Conservation (phyloP, 352 stramenopile genomes). For the Phytophthora aleatoria region DNA sequence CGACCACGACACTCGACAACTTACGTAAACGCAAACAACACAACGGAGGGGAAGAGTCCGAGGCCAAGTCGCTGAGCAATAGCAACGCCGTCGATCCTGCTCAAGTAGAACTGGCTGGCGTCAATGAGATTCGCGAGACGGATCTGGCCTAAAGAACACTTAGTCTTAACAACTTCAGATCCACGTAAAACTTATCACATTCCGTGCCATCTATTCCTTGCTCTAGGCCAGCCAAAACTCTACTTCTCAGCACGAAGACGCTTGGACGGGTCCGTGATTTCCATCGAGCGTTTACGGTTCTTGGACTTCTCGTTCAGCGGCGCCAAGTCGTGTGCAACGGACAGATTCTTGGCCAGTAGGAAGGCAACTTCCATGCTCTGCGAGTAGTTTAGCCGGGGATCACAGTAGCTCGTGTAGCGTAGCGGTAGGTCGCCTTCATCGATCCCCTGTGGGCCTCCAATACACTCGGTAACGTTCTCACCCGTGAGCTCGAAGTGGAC, state of each 20-base stretch:
- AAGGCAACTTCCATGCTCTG: constrained; percentile 99
- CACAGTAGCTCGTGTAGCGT: constrained; percentile 97
- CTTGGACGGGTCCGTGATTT: constrained; percentile 50
- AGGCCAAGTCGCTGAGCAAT: constrained; percentile 15
- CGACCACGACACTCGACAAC: constrained; percentile 36
- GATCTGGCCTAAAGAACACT: constrained; percentile 17
- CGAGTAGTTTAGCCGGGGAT: constrained; percentile 98
- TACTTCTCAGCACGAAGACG: constrained; percentile 40
- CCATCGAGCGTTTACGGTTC: constrained; percentile 64
- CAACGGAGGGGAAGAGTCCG: constrained; percentile 9
- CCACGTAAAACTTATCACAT: constrained; percentile 11
- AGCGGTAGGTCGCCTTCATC: constrained; percentile 92
- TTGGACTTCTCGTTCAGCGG: constrained; percentile 67
- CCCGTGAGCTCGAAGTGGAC: constrained; percentile 98
- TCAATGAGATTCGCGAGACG: constrained; percentile 22
- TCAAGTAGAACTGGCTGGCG: constrained; percentile 23
- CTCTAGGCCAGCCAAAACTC: neutral
- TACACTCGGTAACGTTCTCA: constrained; percentile 99
- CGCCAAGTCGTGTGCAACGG: constrained; percentile 65
- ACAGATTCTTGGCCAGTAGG: constrained; percentile 93
- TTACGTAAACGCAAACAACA: constrained; percentile 31
- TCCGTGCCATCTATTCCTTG: neutral
- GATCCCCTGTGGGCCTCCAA: constrained; percentile 94
- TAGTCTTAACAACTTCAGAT: neutral
- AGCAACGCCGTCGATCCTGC: constrained; percentile 5